phyloP scores from a whole-genome alignment of 768 basidiomycete species.

The Kwoniella dendrophila region DNA sequence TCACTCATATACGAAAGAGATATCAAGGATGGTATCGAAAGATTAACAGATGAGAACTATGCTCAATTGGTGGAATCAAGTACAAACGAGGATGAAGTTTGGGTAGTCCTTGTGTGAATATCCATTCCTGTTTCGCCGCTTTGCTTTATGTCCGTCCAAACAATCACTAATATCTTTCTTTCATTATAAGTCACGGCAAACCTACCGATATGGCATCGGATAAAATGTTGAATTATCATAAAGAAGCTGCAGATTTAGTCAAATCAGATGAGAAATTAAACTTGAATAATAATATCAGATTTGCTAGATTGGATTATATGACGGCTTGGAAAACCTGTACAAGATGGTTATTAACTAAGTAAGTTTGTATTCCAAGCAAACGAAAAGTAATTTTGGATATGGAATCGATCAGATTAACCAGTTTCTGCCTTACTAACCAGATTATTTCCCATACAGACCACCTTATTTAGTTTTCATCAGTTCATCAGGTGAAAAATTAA shows the following conservation, averaged over 20 bases:
- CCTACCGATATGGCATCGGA: slow-evolving; percentile 70
- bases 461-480: slow-evolving; percentile 72
- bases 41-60: slow-evolving; percentile 83
- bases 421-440: neutral
- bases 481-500: slow-evolving; percentile 74
- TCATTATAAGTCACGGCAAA: slow-evolving; percentile 60
- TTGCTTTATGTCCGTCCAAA: too few relatives aligned
- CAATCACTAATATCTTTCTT: too few relatives aligned
- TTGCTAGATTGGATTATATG: slow-evolving; percentile 80
- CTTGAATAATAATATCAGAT: slow-evolving; percentile 65
- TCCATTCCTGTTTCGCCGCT: too few relatives aligned
- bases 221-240: slow-evolving; percentile 72
- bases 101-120: slow-evolving; percentile 78
- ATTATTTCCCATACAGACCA: slow-evolving; percentile 63
- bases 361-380: slow-evolving; percentile 27
- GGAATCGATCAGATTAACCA: too few relatives aligned
- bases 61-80: slow-evolving; percentile 58
- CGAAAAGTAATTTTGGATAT: slow-evolving; percentile 40
- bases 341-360: slow-evolving; percentile 85
- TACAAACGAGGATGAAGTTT: slow-evolving; percentile 63
- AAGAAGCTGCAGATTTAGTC: slow-evolving; percentile 62
- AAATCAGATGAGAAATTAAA: neutral
- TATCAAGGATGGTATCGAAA: slow-evolving; percentile 64
- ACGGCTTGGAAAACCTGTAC: slow-evolving; percentile 81
- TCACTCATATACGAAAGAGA: slow-evolving; percentile 56